Evolutionary conservation across 345 rosid genomes (phyloP).

Genomic region (Carallia brachiata): DNA sequence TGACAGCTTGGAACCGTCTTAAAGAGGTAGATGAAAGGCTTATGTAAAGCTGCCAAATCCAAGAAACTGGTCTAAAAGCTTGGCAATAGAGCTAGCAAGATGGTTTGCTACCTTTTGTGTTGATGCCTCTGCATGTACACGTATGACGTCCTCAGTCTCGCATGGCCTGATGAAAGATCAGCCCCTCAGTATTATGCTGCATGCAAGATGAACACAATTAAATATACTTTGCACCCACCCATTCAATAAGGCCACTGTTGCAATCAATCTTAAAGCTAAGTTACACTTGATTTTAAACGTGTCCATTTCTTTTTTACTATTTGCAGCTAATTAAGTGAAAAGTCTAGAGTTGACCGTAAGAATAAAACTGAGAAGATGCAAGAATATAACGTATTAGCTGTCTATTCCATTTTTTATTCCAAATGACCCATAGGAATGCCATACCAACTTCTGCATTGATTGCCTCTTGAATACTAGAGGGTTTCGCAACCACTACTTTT

Average conservation of each 20-base stretch:
- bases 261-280: too few relatives aligned
- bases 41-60: constrained; percentile 33
- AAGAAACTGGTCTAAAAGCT: constrained; percentile 56
- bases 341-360: not conserved
- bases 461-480: constrained; percentile 80
- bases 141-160: constrained; percentile 89
- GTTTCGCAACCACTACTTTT: constrained; percentile 66
- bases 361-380: not conserved
- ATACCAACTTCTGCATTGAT: constrained; percentile 69
- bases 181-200: constrained; percentile 60
- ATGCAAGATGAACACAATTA: constrained; percentile 9
- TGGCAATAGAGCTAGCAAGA: constrained; percentile 65
- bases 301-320: too few relatives aligned
- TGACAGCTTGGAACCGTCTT: not conserved
- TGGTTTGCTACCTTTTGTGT: constrained; percentile 73
- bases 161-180: constrained; percentile 86
- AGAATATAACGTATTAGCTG: not conserved
- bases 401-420: too few relatives aligned
- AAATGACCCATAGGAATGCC: not conserved
- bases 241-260: not conserved
- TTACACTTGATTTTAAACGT: too few relatives aligned
- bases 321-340: not conserved
- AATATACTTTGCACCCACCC: not conserved
- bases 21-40: not conserved
- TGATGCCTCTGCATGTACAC: constrained; percentile 91